These are phyloP conservation scores for Candida morakotiae DNA, from an alignment of 805 yeast species.

Conservation along the genomic window DNA sequence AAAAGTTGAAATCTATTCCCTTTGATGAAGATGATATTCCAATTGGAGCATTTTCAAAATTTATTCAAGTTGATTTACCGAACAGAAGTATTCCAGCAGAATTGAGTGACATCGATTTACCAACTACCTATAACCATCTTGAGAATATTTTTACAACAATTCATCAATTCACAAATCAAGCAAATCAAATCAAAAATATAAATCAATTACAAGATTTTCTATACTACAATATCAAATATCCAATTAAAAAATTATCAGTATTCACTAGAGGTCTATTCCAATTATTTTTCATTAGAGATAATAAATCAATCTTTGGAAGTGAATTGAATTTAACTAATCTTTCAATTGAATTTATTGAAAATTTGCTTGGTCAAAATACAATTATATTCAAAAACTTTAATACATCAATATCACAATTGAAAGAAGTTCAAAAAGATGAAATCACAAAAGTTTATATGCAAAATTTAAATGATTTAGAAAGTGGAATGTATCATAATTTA, in stretches of 20 bases:
- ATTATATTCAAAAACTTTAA: slow-evolving; percentile 22
- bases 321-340: slow-evolving; percentile 18
- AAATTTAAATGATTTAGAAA: slow-evolving; percentile 44
- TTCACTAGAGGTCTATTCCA: slow-evolving; percentile 65
- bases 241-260: slow-evolving; percentile 29
- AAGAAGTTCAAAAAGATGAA: slow-evolving; percentile 6
- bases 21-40: slow-evolving; percentile 11
- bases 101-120: slow-evolving; percentile 18
- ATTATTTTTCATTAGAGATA: slow-evolving; percentile 58
- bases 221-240: slow-evolving; percentile 21
- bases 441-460: slow-evolving; percentile 15
- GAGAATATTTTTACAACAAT: slow-evolving; percentile 17
- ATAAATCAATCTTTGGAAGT: slow-evolving; percentile 52
- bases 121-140: slow-evolving; percentile 18
- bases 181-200: slow-evolving; percentile 15
- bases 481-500: slow-evolving; percentile 32
- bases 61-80: slow-evolving; percentile 31
- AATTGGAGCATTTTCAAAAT: slow-evolving; percentile 28
- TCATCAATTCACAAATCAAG: slow-evolving; percentile 13
- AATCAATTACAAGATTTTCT: slow-evolving; percentile 26
- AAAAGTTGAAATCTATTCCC: slow-evolving; percentile 3
- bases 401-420: slow-evolving; percentile 8
- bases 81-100: slow-evolving; percentile 38
- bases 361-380: slow-evolving; percentile 31
- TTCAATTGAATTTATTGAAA: slow-evolving; percentile 36